Base-by-base conservation (phyloP, 164 flowering plant species). In the Stephania japonica region DNA sequence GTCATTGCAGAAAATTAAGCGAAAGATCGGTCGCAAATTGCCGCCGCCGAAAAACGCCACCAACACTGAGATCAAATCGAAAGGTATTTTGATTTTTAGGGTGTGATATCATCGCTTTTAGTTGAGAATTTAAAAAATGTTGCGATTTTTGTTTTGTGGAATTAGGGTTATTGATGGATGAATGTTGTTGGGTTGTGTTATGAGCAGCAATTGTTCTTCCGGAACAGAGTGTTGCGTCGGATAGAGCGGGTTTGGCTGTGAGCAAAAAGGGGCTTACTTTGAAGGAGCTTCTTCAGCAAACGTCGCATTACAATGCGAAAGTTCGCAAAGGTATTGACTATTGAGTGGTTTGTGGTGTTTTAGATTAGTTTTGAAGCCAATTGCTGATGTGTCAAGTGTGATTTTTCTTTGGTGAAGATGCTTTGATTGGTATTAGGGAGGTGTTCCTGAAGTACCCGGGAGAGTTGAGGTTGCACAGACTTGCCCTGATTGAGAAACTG, bases 211-310 rank as follows among this genome's bases (percentile, higher is more conserved):
- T 95, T 73, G 72, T 95, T 69, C 88, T 95, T 56, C 98, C 97
- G 13, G 98, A 95, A 80, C 98, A 95, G 78, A 91, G 97, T 77
- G 82, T 95, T 72, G 98, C 90, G 24, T 75, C 98, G 6, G 94
- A 95, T 67, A 93, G 86, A 80, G 81, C 76, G 13, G 97, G 98
- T 23, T 76, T 88, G 67, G 93, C 97, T 11, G 82, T 87, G 71
- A 95, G 88, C 83, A 87, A 80, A 77, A 93, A 88, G 78, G 98
- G 98, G 27, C 78, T 91, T 85, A 91, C 98, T n/a, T 82, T 95
- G 77, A 91, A 89, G 72, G 99, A 93, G 83, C 92, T 95, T 65
- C 92, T 95, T 71, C 94, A 90, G 78, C 97, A 93, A 70, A 89
- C 98, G 70, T 90, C 96, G 27, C 99, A 95, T 84, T 86, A 90